Evolutionary conservation across 129 eudicot genomes (phyloP).

Genomic region (Flaveria trinervia): DNA sequence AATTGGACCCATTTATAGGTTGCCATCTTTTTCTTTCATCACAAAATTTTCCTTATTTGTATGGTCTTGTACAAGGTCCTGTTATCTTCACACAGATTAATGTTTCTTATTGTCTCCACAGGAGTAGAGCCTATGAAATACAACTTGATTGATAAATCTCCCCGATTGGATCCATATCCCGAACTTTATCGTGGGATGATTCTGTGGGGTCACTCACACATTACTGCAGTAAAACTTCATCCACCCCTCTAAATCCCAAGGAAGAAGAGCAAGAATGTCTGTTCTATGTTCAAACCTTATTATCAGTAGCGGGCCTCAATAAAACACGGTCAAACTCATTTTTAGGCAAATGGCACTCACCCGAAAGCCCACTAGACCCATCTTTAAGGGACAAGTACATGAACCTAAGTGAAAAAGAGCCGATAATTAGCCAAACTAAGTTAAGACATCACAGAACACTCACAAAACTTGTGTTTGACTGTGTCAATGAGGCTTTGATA

Average conservation of each 20-base stretch:
- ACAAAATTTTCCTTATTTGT: neutral
- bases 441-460: slow-evolving; percentile 56
- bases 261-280: slow-evolving; percentile 67
- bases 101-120: slow-evolving; percentile 29
- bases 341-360: slow-evolving; percentile 71
- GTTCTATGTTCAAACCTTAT: slow-evolving; percentile 55
- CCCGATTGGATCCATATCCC: slow-evolving; percentile 97
- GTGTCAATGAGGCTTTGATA: slow-evolving; percentile 60
- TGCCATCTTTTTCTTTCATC: neutral
- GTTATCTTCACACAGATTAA: slow-evolving; percentile 4
- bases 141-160: slow-evolving; percentile 90
- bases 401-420: slow-evolving; percentile 48
- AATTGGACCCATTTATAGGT: neutral
- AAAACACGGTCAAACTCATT: slow-evolving; percentile 40
- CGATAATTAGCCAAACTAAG: slow-evolving; percentile 48
- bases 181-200: slow-evolving; percentile 90
- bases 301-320: slow-evolving; percentile 62
- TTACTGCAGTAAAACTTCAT: slow-evolving; percentile 37
- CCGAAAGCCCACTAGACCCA: slow-evolving; percentile 86
- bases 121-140: slow-evolving; percentile 49
- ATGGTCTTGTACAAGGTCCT: slow-evolving; percentile 7
- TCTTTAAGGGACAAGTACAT: slow-evolving; percentile 60
- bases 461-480: slow-evolving; percentile 76
- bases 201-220: slow-evolving; percentile 51
- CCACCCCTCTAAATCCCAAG: slow-evolving; percentile 37